Base-by-base conservation (phyloP, 129 eudicot genomes). In the Oenanthe sinensis region DNA sequence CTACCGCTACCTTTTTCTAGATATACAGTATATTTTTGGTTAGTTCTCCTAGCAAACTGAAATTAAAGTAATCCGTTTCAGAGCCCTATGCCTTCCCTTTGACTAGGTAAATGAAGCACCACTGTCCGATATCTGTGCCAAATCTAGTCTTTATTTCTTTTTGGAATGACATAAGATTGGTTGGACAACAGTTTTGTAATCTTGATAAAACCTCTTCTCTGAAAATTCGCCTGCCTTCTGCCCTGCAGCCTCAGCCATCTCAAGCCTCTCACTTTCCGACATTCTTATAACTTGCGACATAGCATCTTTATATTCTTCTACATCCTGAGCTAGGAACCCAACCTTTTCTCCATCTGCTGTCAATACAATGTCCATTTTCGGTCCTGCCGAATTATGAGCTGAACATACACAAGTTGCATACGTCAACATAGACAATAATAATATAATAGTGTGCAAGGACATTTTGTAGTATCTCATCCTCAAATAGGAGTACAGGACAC, bases 371-470 rank as follows among this genome's bases (percentile, higher is more conserved):
- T 95, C 99, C 99, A 95, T 95, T 83, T 78, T 95, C 0, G 97
- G 99, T 16, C 97, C 99, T 72, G 99, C 99, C 58, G 99, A 95
- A 78, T 90, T 95, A 85, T 95, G 96, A 81, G 99, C 99, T 92
- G 92, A 47, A 74, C 80, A 84, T 30, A 30, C 19, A 33, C 72
- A 67, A 26, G 22, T 30, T 30, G 4, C 19, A 30, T 19, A 67
- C 4, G 22, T 67, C 20, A 67, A 26, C 19, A 67, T 13, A 26
- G 30, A 22, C 42, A 67, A 67, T 13, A 67, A 67, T 30, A 33
- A 33, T 33, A 33, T 33, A 33, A 33, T 33, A 33, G 36, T 33
- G 36, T 33, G 36, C 36, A 33, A 33, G 36, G 36, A 33, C 36
- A 33, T 33, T 33, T 33, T 33, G 36, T 33, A 33, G 36, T 33